phyloP scores from a whole-genome alignment of 2,329 filamentous ascomycete genomes.

The Emmonsia crescens region DNA sequence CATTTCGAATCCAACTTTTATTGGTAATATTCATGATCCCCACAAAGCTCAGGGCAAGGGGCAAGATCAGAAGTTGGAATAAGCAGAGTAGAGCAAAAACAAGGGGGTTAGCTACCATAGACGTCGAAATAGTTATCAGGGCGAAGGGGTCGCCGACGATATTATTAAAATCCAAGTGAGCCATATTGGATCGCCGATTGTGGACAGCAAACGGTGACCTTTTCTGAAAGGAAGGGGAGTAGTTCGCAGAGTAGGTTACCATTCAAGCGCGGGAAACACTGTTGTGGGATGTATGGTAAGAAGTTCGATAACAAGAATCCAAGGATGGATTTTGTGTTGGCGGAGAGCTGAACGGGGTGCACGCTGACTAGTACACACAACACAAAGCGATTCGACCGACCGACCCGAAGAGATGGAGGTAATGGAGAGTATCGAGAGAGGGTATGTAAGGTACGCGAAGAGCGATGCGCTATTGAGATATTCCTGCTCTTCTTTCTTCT shows the following conservation, averaged over 20 bases:
- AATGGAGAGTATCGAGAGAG: neutral
- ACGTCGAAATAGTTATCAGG: constrained; percentile 84
- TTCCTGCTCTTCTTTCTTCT: neutral
- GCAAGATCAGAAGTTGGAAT: neutral
- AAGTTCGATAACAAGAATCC: neutral
- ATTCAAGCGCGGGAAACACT: constrained; percentile 12
- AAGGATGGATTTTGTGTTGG: neutral
- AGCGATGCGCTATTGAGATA: neutral
- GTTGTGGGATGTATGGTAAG: neutral
- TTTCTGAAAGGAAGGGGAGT: constrained; percentile 16
- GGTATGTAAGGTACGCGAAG: no score
- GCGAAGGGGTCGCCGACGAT: constrained; percentile 95
- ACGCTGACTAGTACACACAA: neutral
- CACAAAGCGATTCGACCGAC: neutral
- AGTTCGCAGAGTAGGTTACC: constrained; percentile 15
- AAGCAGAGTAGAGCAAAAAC: neutral
- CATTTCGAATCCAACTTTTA: neutral
- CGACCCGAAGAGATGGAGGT: neutral
- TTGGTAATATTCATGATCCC: neutral
- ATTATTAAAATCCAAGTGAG: constrained; percentile 66
- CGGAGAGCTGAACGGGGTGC: neutral
- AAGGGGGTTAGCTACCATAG: constrained; percentile 50
- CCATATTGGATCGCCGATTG: constrained; percentile 34
- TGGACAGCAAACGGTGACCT: constrained; percentile 13
- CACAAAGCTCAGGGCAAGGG: neutral